A percentile compares a stretch with the other conserved stretches of the same genome.
These are phyloP conservation scores for Sporothrix dimorphospora DNA, from an alignment of 2,329 filamentous ascomycete species.

Conservation along the genomic window DNA sequence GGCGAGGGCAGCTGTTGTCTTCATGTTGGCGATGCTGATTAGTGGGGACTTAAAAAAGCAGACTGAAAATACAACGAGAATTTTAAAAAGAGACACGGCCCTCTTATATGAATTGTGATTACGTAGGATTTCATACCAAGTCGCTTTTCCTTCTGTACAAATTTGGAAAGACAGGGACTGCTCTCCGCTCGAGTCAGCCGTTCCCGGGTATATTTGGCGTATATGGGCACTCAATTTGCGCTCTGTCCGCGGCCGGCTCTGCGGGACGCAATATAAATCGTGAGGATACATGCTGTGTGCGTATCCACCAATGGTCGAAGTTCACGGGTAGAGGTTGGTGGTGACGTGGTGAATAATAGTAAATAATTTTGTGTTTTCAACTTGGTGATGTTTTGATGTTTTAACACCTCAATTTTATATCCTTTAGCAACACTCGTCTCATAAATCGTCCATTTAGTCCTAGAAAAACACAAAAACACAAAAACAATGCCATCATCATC, in stretches of 20 bases:
- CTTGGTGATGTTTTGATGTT: not conserved
- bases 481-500: not conserved
- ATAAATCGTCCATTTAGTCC: not conserved
- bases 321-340: not conserved
- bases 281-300: not conserved
- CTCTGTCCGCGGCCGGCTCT: not conserved
- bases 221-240: not conserved
- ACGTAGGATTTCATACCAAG: not conserved
- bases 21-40: not conserved
- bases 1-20: not conserved
- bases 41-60: not conserved
- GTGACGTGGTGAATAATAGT: too few relatives aligned
- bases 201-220: slow-evolving; percentile 15
- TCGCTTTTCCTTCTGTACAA: not conserved
- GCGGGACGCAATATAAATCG: slow-evolving; percentile 9
- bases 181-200: not conserved
- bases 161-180: slow-evolving; percentile 4
- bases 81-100: not conserved
- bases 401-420: not conserved
- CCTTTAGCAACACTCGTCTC: not conserved
- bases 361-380: not conserved
- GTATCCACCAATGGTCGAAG: not conserved
- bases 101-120: not conserved
- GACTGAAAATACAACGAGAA: not conserved
- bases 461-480: not conserved